These are phyloP conservation scores for Trichoderma brevicompactum DNA, from an alignment of 2,329 filamentous ascomycete species.

Conservation along the genomic window DNA sequence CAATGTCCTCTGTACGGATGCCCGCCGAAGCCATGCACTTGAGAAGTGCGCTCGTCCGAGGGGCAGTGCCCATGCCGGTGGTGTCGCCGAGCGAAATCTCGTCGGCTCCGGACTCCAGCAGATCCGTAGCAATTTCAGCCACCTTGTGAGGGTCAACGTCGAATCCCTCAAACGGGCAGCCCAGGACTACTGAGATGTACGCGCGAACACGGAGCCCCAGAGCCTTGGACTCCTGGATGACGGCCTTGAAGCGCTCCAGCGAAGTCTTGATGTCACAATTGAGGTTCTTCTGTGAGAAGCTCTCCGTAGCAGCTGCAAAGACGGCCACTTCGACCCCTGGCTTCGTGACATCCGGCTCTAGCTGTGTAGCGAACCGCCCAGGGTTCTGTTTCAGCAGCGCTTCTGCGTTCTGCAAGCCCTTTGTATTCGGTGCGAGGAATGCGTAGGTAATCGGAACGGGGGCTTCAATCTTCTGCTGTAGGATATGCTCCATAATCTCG, in stretches of 20 bases:
- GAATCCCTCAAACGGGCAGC: constrained; percentile 75
- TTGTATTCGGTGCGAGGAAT: constrained; percentile 78
- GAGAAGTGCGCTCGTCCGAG: constrained; percentile 67
- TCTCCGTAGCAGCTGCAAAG: constrained; percentile 81
- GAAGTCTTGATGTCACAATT: constrained; percentile 80
- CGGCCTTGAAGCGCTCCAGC: constrained; percentile 68
- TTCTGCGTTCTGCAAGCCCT: constrained; percentile 69
- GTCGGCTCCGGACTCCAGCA: constrained; percentile 86
- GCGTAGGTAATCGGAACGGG: constrained; percentile 69
- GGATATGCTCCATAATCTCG: constrained; percentile 71
- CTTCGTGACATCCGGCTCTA: constrained; percentile 47
- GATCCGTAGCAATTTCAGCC: constrained; percentile 66
- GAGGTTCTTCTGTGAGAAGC: constrained; percentile 79
- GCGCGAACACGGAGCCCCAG: constrained; percentile 71
- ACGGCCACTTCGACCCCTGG: constrained; percentile 73
- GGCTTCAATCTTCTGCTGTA: constrained; percentile 60
- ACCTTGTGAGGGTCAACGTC: constrained; percentile 67
- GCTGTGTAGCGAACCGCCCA: constrained; percentile 55
- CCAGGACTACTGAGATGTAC: constrained; percentile 79
- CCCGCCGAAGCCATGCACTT: constrained; percentile 68
- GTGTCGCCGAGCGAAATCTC: constrained; percentile 91
- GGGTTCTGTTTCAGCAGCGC: constrained; percentile 58
- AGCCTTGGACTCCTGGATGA: constrained; percentile 70
- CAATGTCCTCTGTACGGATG: constrained; percentile 70
- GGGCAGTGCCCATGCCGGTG: constrained; percentile 86